Base-by-base conservation (phyloP, 495 filamentous ascomycete genomes). In the Hamigera avellanea region DNA sequence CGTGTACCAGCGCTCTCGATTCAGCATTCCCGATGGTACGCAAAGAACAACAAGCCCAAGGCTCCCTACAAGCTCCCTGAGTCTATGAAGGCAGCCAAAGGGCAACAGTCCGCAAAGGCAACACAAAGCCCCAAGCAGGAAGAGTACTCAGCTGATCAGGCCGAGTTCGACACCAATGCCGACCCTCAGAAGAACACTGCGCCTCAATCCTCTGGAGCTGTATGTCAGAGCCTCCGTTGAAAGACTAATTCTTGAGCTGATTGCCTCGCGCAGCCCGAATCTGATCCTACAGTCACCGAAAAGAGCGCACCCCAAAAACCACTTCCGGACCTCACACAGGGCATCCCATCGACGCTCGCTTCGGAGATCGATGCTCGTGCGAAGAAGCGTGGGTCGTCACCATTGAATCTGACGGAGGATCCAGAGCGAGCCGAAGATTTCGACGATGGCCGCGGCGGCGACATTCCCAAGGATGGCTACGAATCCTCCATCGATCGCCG, bases 401-500 rank as follows among this genome's bases (percentile, higher is more conserved):
- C 61, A 18, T 51, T 84, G 36, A 70, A 78, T 30, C 54, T 80
- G 8, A 71, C 76, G 3, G 73, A 79, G 47, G 72, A 78, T 28
- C 67, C 69, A 23, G 53, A 57, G n/a, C 58, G 53, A 33, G 60
- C 62, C 27, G 56, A 70, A 19, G 56, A 69, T 2, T 61, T 67
- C 29, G 59, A 63, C 10, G 61, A 67, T 26, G 59, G 63, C 18
- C 63, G 71, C 34, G 56, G 61, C 21, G 63, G 60, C 31, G 77
- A 82, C 46, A 72, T 85, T 21, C 83, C 83, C 8, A 87, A 81
- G 44, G 80, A 79, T 3, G 82, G 83, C 34, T 95, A 95, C 62
- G 73, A 91, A 45, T 94, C 91, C 13, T 95, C 91, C 12, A 67
- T 80, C 8, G 91, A 96, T 49, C 79, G 83, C 40, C 73, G 80